Conservation (phyloP, 2,329 filamentous ascomycete species). For the Tolypocladium cylindrosporum region DNA sequence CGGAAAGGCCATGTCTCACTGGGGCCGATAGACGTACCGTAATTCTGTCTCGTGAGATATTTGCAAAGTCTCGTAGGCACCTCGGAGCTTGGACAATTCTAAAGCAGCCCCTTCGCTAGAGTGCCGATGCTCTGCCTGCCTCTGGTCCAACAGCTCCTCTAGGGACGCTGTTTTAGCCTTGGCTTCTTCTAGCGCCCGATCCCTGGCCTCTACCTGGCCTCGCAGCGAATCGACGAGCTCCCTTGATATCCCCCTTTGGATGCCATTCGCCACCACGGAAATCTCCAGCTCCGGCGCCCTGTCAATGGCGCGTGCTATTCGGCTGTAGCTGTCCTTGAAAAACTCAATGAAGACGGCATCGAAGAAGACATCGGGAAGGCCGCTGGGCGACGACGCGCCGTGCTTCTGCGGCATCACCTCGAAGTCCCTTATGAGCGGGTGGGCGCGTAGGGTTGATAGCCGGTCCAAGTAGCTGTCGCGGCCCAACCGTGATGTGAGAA, state of each 20-base stretch:
- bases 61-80: constrained; percentile 14
- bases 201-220: constrained; percentile 65
- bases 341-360: constrained; percentile 85
- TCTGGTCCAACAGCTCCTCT: constrained; percentile 53
- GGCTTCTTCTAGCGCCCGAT: constrained; percentile 36
- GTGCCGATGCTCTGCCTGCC: constrained; percentile 61
- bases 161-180: constrained; percentile 36
- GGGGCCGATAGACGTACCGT: constrained; percentile 26
- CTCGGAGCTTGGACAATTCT: constrained; percentile 18
- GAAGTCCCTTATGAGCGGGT: constrained; percentile 76
- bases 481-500: constrained; percentile 67
- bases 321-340: constrained; percentile 90
- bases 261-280: constrained; percentile 65
- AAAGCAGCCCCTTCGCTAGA: constrained; percentile 44
- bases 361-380: constrained; percentile 73
- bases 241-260: constrained; percentile 85
- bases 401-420: constrained; percentile 71
- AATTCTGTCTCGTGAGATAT: constrained; percentile 35
- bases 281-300: constrained; percentile 83
- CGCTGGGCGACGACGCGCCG: constrained; percentile 31
- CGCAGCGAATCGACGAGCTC: constrained; percentile 83
- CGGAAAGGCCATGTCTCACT: neutral
- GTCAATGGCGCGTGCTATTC: constrained; percentile 75
- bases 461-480: constrained; percentile 82
- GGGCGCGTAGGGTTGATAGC: constrained; percentile 65